Evolutionary conservation across 306 rosid genomes (phyloP).

Genomic region (Fagus sylvatica): DNA sequence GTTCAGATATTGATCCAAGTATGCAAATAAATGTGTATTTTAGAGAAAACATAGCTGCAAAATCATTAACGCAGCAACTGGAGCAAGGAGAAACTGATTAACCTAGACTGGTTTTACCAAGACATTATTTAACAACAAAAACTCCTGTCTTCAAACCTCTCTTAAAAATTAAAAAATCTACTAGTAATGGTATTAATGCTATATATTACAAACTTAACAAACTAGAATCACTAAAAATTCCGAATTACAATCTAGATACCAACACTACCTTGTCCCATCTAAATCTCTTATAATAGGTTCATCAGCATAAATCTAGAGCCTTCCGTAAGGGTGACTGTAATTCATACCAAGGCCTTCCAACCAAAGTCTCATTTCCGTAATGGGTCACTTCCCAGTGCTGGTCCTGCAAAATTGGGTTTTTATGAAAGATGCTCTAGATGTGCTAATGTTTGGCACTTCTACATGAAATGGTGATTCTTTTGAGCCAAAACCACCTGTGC

Average conservation of each 20-base stretch:
- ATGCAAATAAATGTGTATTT: background rate
- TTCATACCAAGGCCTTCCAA: background rate
- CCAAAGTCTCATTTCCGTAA: background rate
- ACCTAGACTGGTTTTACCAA: background rate
- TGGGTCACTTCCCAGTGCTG: background rate
- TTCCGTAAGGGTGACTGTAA: background rate
- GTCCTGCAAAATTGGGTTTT: background rate
- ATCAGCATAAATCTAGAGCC: background rate
- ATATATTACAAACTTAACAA: too few relatives aligned
- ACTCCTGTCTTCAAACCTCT: too few relatives aligned
- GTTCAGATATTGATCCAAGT: conserved; percentile 18
- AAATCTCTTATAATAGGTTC: background rate
- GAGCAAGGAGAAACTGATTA: background rate
- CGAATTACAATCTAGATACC: too few relatives aligned
- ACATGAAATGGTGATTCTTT: too few relatives aligned
- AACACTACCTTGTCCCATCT: background rate
- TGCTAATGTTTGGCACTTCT: background rate
- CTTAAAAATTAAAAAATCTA: background rate
- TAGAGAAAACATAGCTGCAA: background rate
- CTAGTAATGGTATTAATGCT: background rate
- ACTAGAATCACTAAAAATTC: too few relatives aligned
- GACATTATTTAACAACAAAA: background rate
- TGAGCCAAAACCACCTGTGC: background rate
- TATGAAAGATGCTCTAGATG: background rate
- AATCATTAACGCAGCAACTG: background rate